Evolutionary conservation across 192 early-diverging fungal genomes (phyloP), one percentile per base, ranked within the genome.

Genomic region (Coemansia sp.): DNA sequence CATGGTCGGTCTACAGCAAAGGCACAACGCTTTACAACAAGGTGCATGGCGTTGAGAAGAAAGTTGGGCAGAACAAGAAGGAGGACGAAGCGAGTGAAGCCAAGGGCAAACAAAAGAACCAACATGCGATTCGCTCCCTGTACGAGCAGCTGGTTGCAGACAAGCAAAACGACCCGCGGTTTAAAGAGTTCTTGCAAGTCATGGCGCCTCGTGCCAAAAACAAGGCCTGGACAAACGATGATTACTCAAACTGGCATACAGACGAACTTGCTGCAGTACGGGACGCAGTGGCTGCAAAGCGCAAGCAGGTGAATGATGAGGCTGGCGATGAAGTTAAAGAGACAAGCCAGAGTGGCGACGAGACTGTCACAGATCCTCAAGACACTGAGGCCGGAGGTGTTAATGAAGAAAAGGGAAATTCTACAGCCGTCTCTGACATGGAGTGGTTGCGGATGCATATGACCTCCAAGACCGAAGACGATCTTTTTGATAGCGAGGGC

Each of bases 1-100:
- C 96, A 38, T 99, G 97, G 97, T 92, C 90, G 63, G 86, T 89
- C 59, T 88, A 99, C 75, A 89, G 94, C 13, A 79, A 90, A 61
- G 95, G 95, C 43, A 90, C 91, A 45, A 89, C 95, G n/a, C 90
- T 90, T 5, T 86, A 89, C 76, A 80, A 89, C 47, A 74, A 72
- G 12, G 54, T 65, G 43, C 72, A 83, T 26, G 69, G 67, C 6
- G 68, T 75, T 52, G 18, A 54, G 10, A 9, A 63, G 6, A 59
- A 58, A 32, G 16, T 62, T 37, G 53, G 47, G 6, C 63, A 77
- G 49, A 56, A 71, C 54, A 68, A 75, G 62, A 63, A 56, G 32
- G 70, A 63, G 4, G 63, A 63, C 40, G 50, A 75, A 4, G 47
- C 60, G 40, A 56, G 54, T 40, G 43, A 72, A 6, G 26, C 40